phyloP scores from a whole-genome alignment of 2,329 filamentous ascomycete species.

The Fusarium agapanthi region DNA sequence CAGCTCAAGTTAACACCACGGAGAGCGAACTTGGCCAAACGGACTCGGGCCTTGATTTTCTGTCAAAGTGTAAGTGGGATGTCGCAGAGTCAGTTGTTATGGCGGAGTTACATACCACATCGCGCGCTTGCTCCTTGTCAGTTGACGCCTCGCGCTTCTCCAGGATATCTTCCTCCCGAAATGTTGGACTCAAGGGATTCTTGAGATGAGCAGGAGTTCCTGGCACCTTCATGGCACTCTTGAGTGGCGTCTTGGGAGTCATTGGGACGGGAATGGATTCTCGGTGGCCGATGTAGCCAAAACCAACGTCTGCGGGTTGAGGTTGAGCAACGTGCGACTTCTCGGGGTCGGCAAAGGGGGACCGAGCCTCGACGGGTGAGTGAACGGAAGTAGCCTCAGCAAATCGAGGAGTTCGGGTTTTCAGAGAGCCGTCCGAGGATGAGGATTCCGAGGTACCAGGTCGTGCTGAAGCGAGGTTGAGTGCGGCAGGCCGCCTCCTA shows the following conservation, averaged over 20 bases:
- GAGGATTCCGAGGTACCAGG: slow-evolving; percentile 60
- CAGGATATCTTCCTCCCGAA: slow-evolving; percentile 84
- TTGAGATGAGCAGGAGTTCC: slow-evolving; percentile 79
- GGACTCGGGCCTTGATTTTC: slow-evolving; percentile 92
- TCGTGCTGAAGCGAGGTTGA: slow-evolving; percentile 61
- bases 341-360: slow-evolving; percentile 69
- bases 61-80: slow-evolving; percentile 52
- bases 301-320: slow-evolving; percentile 87
- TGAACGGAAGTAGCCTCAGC: slow-evolving; percentile 82
- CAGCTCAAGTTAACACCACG: slow-evolving; percentile 97
- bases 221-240: slow-evolving; percentile 89
- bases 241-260: slow-evolving; percentile 81
- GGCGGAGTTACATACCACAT: slow-evolving; percentile 73
- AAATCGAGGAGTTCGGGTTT: slow-evolving; percentile 80
- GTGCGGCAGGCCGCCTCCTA: slow-evolving; percentile 64
- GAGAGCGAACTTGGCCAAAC: slow-evolving; percentile 94
- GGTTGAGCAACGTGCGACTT: slow-evolving; percentile 65
- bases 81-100: not conserved
- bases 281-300: slow-evolving; percentile 82
- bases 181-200: slow-evolving; percentile 90
- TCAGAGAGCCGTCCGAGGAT: slow-evolving; percentile 65
- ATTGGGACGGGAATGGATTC: slow-evolving; percentile 69
- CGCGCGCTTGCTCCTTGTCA: slow-evolving; percentile 86
- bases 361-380: slow-evolving; percentile 73
- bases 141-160: slow-evolving; percentile 85